Conservation (phyloP, 306 rosid genomes). For the Pterocarpus macrocarpus region DNA sequence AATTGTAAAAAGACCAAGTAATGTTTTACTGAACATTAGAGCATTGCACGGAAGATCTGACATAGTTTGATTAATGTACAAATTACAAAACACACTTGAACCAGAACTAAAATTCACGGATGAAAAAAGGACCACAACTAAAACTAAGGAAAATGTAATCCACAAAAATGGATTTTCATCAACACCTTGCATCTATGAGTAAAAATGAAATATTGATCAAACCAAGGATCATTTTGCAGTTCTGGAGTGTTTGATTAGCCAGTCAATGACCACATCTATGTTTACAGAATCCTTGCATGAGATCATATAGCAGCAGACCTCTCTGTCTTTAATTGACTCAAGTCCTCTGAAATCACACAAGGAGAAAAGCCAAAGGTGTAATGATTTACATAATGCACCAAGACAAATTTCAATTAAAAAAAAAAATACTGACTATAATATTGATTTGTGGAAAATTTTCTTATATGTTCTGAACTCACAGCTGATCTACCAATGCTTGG, state of each 20-base stretch:
- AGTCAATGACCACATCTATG: conserved; percentile 90
- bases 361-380: conserved; percentile 36
- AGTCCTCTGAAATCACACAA: conserved; percentile 74
- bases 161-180: conserved; percentile 29
- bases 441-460: conserved; percentile 15
- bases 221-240: conserved; percentile 62
- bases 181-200: conserved; percentile 36
- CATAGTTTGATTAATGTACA: conserved; percentile 37
- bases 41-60: conserved; percentile 39
- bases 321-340: conserved; percentile 78
- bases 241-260: conserved; percentile 97
- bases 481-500: conserved; percentile 87
- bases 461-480: conserved; percentile 63
- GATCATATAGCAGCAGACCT: conserved; percentile 95
- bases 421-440: neutral
- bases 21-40: conserved; percentile 24
- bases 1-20: conserved; percentile 21
- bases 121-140: conserved; percentile 28
- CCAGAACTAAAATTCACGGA: conserved; percentile 29
- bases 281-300: conserved; percentile 97
- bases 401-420: conserved; percentile 19
- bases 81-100: conserved; percentile 16
- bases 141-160: conserved; percentile 37
- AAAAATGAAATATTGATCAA: conserved; percentile 29
- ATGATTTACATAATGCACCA: conserved; percentile 20